These are phyloP conservation scores for Lepiota subincarnata DNA, from an alignment of 768 basidiomycete genomes.

Conservation along the genomic window DNA sequence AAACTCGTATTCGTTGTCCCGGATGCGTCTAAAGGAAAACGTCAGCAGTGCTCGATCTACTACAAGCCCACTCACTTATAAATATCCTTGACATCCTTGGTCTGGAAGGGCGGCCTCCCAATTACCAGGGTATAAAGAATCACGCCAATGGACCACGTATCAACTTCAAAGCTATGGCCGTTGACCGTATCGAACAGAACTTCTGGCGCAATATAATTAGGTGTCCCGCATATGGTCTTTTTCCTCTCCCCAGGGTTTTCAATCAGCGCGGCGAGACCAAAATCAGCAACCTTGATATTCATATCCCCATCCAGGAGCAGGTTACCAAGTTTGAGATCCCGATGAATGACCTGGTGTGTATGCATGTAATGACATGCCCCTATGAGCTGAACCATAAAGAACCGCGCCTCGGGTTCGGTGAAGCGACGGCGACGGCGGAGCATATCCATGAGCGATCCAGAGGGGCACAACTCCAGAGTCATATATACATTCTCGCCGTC, in stretches of 20 bases:
- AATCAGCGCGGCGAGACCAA: slow-evolving; percentile 94
- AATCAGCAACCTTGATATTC: slow-evolving; percentile 97
- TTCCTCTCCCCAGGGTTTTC: slow-evolving; percentile 96
- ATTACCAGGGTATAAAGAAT: slow-evolving; percentile 93
- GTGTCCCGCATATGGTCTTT: slow-evolving; percentile 98
- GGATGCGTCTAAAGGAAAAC: slow-evolving; percentile 64
- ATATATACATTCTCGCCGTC: slow-evolving; percentile 96
- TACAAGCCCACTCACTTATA: slow-evolving; percentile 63
- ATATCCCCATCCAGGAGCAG: slow-evolving; percentile 87
- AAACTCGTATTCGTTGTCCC: slow-evolving; percentile 91
- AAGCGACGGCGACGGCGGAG: slow-evolving; percentile 82
- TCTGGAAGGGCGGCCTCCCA: slow-evolving; percentile 98
- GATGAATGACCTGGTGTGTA: slow-evolving; percentile 92
- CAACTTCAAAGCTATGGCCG: slow-evolving; percentile 97
- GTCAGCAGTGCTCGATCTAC: slow-evolving; percentile 2
- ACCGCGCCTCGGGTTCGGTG: slow-evolving; percentile 89
- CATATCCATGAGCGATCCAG: slow-evolving; percentile 89
- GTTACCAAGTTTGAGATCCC: slow-evolving; percentile 95
- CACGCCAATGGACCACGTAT: slow-evolving; percentile 97
- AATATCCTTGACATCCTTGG: slow-evolving; percentile 94
- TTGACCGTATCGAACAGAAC: slow-evolving; percentile 94
- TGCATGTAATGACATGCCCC: slow-evolving; percentile 99
- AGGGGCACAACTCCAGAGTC: slow-evolving; percentile 88
- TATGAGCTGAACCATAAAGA: slow-evolving; percentile 91
- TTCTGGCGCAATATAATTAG: slow-evolving; percentile 98